Conservation (phyloP, 208 protist genomes). For the Trypanosomatidae sp. region DNA sequence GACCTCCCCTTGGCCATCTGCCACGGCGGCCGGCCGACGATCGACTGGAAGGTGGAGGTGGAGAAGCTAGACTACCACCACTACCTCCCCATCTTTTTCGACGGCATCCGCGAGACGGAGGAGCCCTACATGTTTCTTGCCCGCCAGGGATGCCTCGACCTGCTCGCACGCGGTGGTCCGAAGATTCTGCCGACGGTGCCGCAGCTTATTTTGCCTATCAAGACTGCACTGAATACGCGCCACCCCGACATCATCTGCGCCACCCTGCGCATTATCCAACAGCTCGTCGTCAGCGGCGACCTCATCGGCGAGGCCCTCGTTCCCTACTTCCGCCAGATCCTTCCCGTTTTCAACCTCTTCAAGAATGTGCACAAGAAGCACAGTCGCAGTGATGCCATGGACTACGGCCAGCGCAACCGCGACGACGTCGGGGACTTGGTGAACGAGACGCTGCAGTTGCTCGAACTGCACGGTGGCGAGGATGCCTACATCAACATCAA, state of each 20-base stretch:
- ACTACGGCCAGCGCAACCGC: conserved; percentile 97
- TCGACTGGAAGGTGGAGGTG: conserved; percentile 98
- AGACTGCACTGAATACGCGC: conserved; percentile 98
- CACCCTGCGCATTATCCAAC: conserved; percentile 96
- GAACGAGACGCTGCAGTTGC: conserved; percentile 96
- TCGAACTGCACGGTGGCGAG: conserved; percentile 92
- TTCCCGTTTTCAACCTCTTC: conserved; percentile 99
- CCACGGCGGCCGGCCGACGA: conserved; percentile 80
- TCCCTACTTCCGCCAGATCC: conserved; percentile 99
- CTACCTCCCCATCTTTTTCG: conserved; percentile 99
- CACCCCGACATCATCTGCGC: conserved; percentile 97
- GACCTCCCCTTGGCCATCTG: conserved; percentile 97
- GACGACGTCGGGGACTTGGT: conserved; percentile 98
- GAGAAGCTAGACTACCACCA: conserved; percentile 99
- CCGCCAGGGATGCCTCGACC: conserved; percentile 93
- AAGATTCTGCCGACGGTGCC: conserved; percentile 99
- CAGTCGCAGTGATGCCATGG: conserved; percentile 94
- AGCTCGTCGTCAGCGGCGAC: conserved; percentile 95
- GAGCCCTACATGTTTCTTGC: conserved; percentile 98
- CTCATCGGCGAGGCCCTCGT: conserved; percentile 98
- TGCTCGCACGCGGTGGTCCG: conserved; percentile 95
- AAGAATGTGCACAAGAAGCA: conserved; percentile 93
- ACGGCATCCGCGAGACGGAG: conserved; percentile 97
- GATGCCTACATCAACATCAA: conserved; percentile 97
- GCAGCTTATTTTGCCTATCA: conserved; percentile 99